Conservation (phyloP, 2,329 filamentous ascomycete genomes). For the Penicillium sp. region DNA sequence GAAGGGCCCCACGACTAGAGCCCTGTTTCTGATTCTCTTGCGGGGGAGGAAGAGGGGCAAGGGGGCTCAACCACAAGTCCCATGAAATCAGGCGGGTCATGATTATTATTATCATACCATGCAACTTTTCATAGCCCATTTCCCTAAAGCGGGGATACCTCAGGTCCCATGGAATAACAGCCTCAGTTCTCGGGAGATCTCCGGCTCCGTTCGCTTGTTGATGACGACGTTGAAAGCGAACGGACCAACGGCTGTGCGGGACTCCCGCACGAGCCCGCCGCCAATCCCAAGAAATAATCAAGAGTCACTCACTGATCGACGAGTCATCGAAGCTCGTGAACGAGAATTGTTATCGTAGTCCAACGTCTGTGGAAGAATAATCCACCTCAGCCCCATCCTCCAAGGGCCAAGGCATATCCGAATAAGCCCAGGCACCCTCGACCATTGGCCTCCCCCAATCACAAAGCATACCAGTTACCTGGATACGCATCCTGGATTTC, state of each 20-base stretch:
- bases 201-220: neutral
- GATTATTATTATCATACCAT: neutral
- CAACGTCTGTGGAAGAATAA: neutral
- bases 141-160: neutral
- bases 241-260: conserved; percentile 17
- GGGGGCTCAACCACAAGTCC: conserved; percentile 3
- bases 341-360: neutral
- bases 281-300: neutral
- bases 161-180: neutral
- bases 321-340: neutral
- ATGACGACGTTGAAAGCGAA: conserved; percentile 5
- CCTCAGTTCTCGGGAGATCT: conserved; percentile 3
- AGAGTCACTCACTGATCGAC: neutral
- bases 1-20: conserved; percentile 2
- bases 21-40: conserved; percentile 3
- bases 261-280: conserved; percentile 14
- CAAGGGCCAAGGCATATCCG: neutral
- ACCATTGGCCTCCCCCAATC: conserved; percentile 9
- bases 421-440: neutral
- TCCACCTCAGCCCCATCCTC: neutral
- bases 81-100: neutral
- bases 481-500: conserved; percentile 1
- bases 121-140: neutral
- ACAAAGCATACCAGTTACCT: conserved; percentile 14
- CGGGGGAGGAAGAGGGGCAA: neutral